Evolutionary conservation across 305 asterid species (phyloP).

Genomic region (Petunia hybrid): DNA sequence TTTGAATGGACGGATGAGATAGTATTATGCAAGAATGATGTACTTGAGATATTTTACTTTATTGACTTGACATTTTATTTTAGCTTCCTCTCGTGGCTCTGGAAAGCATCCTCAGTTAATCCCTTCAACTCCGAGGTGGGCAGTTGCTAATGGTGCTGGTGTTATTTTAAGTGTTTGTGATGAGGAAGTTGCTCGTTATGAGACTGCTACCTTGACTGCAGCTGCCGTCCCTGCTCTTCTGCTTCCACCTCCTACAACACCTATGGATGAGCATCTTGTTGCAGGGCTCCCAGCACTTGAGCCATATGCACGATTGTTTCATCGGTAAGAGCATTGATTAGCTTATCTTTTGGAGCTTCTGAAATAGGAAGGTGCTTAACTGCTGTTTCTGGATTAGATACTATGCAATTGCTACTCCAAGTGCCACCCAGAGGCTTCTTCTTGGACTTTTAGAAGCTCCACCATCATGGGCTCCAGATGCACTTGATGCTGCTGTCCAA

Average conservation of each 20-base stretch:
- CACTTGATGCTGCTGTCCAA: slow-evolving; percentile 99
- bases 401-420: slow-evolving; percentile 98
- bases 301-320: slow-evolving; percentile 97
- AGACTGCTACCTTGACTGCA: slow-evolving; percentile 95
- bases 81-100: slow-evolving; percentile 96
- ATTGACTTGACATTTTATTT: slow-evolving; percentile 32
- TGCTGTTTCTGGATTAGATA: slow-evolving; percentile 61
- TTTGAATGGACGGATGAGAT: neutral
- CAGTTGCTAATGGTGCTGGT: slow-evolving; percentile 99
- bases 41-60: slow-evolving; percentile 22
- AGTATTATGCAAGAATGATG: slow-evolving; percentile 31
- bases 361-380: slow-evolving; percentile 35
- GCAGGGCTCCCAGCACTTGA: slow-evolving; percentile 99
- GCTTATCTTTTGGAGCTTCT: slow-evolving; percentile 28
- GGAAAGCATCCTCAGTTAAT: slow-evolving; percentile 99
- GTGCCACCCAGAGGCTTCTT: slow-evolving; percentile 99
- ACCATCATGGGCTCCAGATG: slow-evolving; percentile 99
- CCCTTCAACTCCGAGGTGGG: slow-evolving; percentile 99
- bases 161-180: slow-evolving; percentile 99
- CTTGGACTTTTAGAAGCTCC: slow-evolving; percentile 99
- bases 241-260: slow-evolving; percentile 98
- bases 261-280: slow-evolving; percentile 99
- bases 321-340: slow-evolving; percentile 56
- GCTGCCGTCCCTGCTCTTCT: slow-evolving; percentile 99
- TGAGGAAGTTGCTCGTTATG: slow-evolving; percentile 97